Conservation (phyloP, 2,329 filamentous ascomycete genomes). For the Colletotrichum euphorbiae region DNA sequence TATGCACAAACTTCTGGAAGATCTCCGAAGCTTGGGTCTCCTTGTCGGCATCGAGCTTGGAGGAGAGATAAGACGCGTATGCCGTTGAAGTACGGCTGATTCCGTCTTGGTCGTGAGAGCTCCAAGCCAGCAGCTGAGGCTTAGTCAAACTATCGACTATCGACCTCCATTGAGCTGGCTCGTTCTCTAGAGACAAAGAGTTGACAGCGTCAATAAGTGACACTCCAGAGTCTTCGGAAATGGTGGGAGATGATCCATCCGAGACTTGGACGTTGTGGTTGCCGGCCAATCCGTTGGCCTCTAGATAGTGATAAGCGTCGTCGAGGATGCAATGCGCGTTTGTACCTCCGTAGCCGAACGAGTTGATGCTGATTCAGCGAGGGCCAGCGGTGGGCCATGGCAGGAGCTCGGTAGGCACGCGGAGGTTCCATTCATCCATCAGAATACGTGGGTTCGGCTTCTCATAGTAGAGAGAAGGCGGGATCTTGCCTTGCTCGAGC, state of each 20-base stretch:
- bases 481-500: constrained; percentile 47
- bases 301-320: not conserved
- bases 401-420: constrained; percentile 1
- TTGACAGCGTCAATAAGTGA: no score
- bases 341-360: constrained; percentile 25
- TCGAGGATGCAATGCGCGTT: constrained; percentile 31
- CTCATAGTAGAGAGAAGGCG: constrained; percentile 46
- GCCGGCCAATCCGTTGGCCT: not conserved
- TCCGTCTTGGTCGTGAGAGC: not conserved
- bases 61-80: not conserved
- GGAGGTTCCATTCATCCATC: constrained; percentile 42
- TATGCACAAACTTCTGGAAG: not conserved
- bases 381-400: constrained; percentile 10
- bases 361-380: constrained; percentile 10
- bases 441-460: constrained; percentile 46
- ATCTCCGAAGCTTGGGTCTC: not conserved
- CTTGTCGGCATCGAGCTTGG: not conserved
- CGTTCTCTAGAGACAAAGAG: no score
- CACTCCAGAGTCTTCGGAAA: no score
- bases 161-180: no score
- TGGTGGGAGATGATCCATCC: no score
- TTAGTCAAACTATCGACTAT: not conserved
- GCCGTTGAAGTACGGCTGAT: not conserved
- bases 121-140: not conserved
- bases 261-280: no score